Evolutionary conservation across 2,329 filamentous ascomycete genomes (phyloP).

Genomic region (Fulvia fulva): DNA sequence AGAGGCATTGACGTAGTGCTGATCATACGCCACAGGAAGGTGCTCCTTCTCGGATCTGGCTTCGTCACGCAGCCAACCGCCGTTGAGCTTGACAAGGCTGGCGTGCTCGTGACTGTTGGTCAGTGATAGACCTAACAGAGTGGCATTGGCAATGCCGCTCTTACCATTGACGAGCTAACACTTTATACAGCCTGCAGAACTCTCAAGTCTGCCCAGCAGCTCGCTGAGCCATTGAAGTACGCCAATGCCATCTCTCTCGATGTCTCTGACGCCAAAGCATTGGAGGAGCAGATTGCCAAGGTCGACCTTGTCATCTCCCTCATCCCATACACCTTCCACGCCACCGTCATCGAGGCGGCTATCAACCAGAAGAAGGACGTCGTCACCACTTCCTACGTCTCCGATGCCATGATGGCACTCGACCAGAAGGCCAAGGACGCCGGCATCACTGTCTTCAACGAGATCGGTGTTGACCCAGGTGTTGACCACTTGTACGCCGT

Average conservation of each 20-base stretch:
- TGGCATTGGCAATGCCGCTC: background rate
- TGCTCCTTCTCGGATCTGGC: conserved; percentile 51
- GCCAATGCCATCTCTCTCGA: conserved; percentile 77
- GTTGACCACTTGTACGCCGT: conserved; percentile 77
- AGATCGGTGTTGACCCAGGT: conserved; percentile 75
- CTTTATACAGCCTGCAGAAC: conserved; percentile 69
- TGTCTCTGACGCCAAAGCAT: conserved; percentile 68
- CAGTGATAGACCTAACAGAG: conserved; percentile 19
- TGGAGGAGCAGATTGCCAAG: conserved; percentile 77
- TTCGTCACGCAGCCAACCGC: conserved; percentile 57
- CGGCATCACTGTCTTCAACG: conserved; percentile 96
- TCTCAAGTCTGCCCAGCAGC: conserved; percentile 69
- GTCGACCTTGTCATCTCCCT: conserved; percentile 54
- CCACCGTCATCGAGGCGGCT: conserved; percentile 83
- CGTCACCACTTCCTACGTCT: conserved; percentile 91
- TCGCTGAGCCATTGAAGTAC: conserved; percentile 68
- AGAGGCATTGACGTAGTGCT: conserved; percentile 1
- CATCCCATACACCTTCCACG: conserved; percentile 91
- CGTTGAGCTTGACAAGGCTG: conserved; percentile 55
- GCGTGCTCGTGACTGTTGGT: conserved; percentile 57
- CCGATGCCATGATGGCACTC: conserved; percentile 85
- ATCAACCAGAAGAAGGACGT: conserved; percentile 94
- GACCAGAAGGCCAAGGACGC: conserved; percentile 79
- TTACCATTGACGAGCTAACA: background rate
- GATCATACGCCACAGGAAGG: conserved; percentile 29